phyloP scores from a whole-genome alignment of 345 rosid genomes.

The Pseudoturritis turrita region DNA sequence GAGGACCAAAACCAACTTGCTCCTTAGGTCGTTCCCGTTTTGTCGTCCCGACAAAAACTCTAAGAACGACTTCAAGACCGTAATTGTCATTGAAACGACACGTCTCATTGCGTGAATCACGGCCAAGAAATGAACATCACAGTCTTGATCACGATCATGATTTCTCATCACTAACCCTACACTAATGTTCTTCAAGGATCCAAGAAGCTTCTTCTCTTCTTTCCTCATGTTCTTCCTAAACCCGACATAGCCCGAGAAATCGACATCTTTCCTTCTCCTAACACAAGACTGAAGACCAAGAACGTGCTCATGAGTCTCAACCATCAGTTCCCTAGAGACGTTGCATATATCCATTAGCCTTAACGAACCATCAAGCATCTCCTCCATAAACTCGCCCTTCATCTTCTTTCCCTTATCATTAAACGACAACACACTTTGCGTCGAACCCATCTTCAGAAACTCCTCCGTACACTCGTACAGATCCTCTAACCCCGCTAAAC shows the following conservation, averaged over 20 bases:
- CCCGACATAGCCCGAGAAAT: slow-evolving; percentile 24
- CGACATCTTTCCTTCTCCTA: slow-evolving; percentile 39
- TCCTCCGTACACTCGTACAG: slow-evolving; percentile 47
- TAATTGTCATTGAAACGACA: slow-evolving; percentile 30
- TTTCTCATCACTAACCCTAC: slow-evolving; percentile 21
- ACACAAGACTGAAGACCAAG: slow-evolving; percentile 51
- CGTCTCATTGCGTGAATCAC: slow-evolving; percentile 46
- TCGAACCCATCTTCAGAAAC: slow-evolving; percentile 51
- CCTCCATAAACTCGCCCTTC: slow-evolving; percentile 39
- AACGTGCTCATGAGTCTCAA: slow-evolving; percentile 45
- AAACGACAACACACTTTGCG: slow-evolving; percentile 38
- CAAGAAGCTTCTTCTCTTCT: slow-evolving; percentile 45
- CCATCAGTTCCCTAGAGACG: slow-evolving; percentile 49
- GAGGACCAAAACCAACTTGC: slow-evolving; percentile 44
- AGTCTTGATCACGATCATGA: slow-evolving; percentile 2
- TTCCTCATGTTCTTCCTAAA: slow-evolving; percentile 59
- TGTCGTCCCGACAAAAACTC: slow-evolving; percentile 38
- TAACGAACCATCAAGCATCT: slow-evolving; percentile 56
- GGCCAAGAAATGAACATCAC: slow-evolving; percentile 38
- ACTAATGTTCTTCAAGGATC: slow-evolving; percentile 45
- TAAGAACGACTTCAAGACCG: slow-evolving; percentile 48
- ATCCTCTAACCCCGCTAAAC: slow-evolving; percentile 44
- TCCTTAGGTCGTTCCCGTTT: slow-evolving; percentile 25
- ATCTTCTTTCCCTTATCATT: slow-evolving; percentile 2
- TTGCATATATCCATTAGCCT: slow-evolving; percentile 57